Percentiles rank a stretch among this genome's conserved stretches.
These are phyloP conservation scores for Trichoderma pleuroti DNA, from an alignment of 2,329 filamentous ascomycete species.

Conservation along the genomic window DNA sequence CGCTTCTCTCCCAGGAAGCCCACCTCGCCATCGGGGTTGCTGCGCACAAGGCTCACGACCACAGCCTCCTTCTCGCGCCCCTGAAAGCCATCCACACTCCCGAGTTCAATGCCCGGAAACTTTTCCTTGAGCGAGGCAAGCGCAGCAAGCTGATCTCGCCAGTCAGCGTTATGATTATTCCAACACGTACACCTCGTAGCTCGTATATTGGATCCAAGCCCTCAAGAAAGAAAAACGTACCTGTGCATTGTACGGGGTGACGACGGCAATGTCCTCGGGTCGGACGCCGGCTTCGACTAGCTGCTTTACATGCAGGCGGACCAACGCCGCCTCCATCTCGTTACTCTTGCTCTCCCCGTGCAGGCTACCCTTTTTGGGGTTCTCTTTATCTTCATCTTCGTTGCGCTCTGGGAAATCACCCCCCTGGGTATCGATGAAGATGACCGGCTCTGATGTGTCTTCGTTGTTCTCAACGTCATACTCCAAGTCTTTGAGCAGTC, in stretches of 20 bases:
- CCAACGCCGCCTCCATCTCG: constrained; percentile 80
- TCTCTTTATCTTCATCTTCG: constrained; percentile 63
- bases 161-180: constrained; percentile 18
- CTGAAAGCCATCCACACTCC: constrained; percentile 95
- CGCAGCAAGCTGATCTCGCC: constrained; percentile 60
- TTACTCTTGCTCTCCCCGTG: constrained; percentile 76
- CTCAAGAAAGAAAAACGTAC: constrained; percentile 40
- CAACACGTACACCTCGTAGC: not conserved
- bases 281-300: constrained; percentile 77
- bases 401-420: constrained; percentile 83
- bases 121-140: constrained; percentile 76
- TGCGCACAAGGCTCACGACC: constrained; percentile 88
- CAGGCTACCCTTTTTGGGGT: constrained; percentile 42
- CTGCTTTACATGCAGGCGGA: constrained; percentile 70
- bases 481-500: constrained; percentile 72
- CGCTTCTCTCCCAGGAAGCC: constrained; percentile 92
- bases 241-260: constrained; percentile 96
- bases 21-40: constrained; percentile 81
- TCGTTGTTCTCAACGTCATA: constrained; percentile 78
- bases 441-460: constrained; percentile 79
- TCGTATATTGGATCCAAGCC: not conserved
- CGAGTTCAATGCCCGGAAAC: constrained; percentile 85
- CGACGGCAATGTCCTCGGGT: constrained; percentile 81
- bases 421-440: constrained; percentile 96
- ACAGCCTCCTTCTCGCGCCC: constrained; percentile 96